Evolutionary conservation across 306 rosid genomes (phyloP).

Genomic region (Prunus kanzakura): DNA sequence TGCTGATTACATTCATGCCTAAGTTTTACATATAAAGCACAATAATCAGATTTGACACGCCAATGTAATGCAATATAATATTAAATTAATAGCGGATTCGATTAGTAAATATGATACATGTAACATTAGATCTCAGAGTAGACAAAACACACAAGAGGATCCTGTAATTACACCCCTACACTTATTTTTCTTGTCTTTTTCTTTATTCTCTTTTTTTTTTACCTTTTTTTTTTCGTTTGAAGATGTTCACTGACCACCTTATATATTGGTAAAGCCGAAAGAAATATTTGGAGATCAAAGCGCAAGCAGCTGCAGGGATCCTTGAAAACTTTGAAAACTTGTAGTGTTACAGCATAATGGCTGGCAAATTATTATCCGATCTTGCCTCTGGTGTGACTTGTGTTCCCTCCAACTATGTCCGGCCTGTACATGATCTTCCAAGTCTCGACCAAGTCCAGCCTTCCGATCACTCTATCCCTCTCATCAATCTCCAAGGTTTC

Average conservation of each 20-base stretch:
- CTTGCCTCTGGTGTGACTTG: neutral
- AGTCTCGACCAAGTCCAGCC: slow-evolving; percentile 19
- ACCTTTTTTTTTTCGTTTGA: neutral
- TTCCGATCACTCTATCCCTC: slow-evolving; percentile 21
- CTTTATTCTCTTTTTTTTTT: neutral
- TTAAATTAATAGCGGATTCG: too few species aligned
- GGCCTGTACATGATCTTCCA: slow-evolving; percentile 24
- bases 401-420: slow-evolving; percentile 24
- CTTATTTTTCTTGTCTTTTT: neutral
- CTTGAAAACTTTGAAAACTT: neutral
- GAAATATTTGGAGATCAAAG: neutral
- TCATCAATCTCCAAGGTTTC: slow-evolving; percentile 27
- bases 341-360: neutral
- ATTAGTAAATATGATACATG: too few species aligned
- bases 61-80: too few species aligned
- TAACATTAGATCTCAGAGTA: neutral
- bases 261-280: neutral
- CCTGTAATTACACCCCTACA: neutral
- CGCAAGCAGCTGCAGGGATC: neutral
- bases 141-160: neutral
- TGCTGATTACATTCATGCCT: too few species aligned
- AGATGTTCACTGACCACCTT: neutral
- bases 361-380: slow-evolving; percentile 15
- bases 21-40: too few species aligned
- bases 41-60: too few species aligned